Percentiles rank a stretch among this genome's conserved stretches.
These are phyloP conservation scores for Lentinus brumalis DNA, from an alignment of 768 basidiomycete genomes.

Conservation along the genomic window DNA sequence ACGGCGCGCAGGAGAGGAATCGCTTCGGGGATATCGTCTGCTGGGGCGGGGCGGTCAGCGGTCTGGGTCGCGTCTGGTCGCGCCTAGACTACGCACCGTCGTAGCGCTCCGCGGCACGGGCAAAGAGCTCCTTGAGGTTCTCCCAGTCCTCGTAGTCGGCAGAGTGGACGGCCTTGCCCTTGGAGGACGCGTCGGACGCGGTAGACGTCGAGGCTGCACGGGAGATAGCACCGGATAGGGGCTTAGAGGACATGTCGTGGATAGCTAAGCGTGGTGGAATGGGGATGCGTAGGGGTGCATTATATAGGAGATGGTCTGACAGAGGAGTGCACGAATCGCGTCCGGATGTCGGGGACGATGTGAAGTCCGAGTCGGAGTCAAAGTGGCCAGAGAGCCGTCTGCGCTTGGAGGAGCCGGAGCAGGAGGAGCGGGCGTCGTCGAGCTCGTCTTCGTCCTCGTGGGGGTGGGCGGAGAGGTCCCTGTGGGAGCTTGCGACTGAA, in stretches of 20 bases:
- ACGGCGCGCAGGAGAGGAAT: slow-evolving; percentile 61
- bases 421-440: slow-evolving; percentile 23
- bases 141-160: slow-evolving; percentile 58
- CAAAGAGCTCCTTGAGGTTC: slow-evolving; percentile 64
- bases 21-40: slow-evolving; percentile 49
- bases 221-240: slow-evolving; percentile 3
- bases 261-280: not conserved
- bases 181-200: slow-evolving; percentile 9
- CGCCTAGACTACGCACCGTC: slow-evolving; percentile 46
- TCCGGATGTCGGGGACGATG: slow-evolving; percentile 10
- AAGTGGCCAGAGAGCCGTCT: slow-evolving; percentile 26
- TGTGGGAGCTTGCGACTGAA: not conserved
- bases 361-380: slow-evolving; percentile 13
- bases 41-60: slow-evolving; percentile 4
- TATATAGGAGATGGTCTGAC: slow-evolving; percentile 13
- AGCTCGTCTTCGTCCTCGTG: slow-evolving; percentile 16
- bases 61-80: not conserved
- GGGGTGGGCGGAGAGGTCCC: slow-evolving; percentile 4
- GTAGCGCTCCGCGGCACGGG: slow-evolving; percentile 56
- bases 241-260: slow-evolving; percentile 1
- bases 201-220: slow-evolving; percentile 3
- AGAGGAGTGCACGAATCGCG: slow-evolving; percentile 7
- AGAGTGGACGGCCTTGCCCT: slow-evolving; percentile 10
- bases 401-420: slow-evolving; percentile 28
- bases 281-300: not conserved